Base-by-base conservation (phyloP, 1,139 yeast species). In the Insectozyma bohioensis region DNA sequence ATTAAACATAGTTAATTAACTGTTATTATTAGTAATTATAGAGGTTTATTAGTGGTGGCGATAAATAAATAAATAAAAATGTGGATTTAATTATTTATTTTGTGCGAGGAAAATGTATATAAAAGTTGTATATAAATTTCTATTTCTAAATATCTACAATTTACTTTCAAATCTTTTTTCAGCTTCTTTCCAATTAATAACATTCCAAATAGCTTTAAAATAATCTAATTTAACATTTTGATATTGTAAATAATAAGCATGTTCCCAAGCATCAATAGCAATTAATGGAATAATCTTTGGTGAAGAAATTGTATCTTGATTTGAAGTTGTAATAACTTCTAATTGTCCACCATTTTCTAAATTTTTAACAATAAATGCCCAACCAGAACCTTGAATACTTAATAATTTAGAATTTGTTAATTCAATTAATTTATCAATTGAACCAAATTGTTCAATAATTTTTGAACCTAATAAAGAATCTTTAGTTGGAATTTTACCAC, bases 211-310 rank as follows among this genome's bases (percentile, higher is more conserved):
- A 42, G 95, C 95, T 68, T 87, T 83, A 78, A 90, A 90, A 71
- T 90, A 90, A 60, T 90, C 96, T 30, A 67, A 95, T 75, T 90
- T 90, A 59, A 83, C 92, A 68, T 90, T 90, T 67, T 86, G 85
- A 73, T 90, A 90, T 66, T 90, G 97, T 66, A 90, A 75, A 76
- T 90, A 90, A 73, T 88, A 90, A 35, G 97, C 97, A 58, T 90
- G 97, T 66, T 90, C 97, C 97, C 97, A 90, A 42, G 97, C 97
- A 56, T 90, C 97, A 59, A 90, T 86, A 34, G 96, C 97, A 41
- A 90, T 75, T 61, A 90, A 71, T 31, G 97, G 96, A 36, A 79
- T 73, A 56, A 77, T 73, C n/a, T 34, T 37, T 19, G 76, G 69
- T 24, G 87, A 84, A 31, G 84, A 73, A 24, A 85, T 87, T 25